Evolutionary conservation across 2,329 filamentous ascomycete genomes (phyloP), one percentile per base, ranked within the genome.

Genomic region (Thelonectria rubi): DNA sequence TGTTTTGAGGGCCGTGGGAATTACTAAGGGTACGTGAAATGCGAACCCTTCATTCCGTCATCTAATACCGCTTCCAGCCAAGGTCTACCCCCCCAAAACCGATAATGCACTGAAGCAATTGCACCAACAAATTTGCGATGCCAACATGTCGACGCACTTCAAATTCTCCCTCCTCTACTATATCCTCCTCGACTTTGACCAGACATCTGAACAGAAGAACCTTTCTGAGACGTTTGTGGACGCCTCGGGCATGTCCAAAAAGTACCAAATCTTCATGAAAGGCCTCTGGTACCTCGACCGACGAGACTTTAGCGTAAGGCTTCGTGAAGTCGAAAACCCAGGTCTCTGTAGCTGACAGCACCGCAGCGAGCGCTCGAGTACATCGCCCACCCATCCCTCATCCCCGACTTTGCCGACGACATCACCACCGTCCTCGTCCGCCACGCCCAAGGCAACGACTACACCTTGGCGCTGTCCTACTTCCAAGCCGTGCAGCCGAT

Each of bases 91-190:
- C 45, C 92, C 93, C 0, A 88, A 87, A 72, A 86, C 85, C 55
- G 88, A 91, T 60, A 82, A 81, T 62, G 86, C 88, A 43, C 83
- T 96, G 30, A 86, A 87, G 67, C 85, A 86, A 40, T 83, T 96
- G 6, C 89, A 94, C 77, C 81, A 87, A 63, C 86, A 88, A 61
- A 88, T 97, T 65, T 85, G 88, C 74, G 83, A 87, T 24, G 86
- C 80, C 55, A 80, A 80, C 50, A 87, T 90, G 68, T 85, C 89
- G 8, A 82, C 86, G 55, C 90, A 94, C 75, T 89, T 94, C 79
- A 94, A 94, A 75, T 87, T 93, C 67, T 92, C 92, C 17, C 84
- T 95, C 49, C 82, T 96, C 65, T 96, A 92, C 81, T 97, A 96
- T 75, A 81, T 96, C 40, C 84, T 96, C 3, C 89, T 92, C 71